Conservation (phyloP, 1,139 yeast species). For the Geotrichum phurueaensis region DNA sequence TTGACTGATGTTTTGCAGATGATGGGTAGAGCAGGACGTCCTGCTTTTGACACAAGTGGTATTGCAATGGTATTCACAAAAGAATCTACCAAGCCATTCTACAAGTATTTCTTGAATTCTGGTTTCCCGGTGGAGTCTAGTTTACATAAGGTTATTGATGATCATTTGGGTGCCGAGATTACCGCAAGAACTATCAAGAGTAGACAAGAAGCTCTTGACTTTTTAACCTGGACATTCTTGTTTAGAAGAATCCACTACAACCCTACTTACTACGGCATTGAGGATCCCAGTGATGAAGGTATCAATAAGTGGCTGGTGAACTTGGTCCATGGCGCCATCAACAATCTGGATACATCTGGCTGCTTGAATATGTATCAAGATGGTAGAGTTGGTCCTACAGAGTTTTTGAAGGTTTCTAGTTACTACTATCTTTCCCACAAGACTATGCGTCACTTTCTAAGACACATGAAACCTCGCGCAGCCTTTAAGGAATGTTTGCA, state of each 20-base stretch:
- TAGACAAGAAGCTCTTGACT: slow-evolving; percentile 86
- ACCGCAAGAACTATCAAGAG: slow-evolving; percentile 78
- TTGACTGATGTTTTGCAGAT: slow-evolving; percentile 84
- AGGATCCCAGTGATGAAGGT: slow-evolving; percentile 51
- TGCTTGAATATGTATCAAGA: slow-evolving; percentile 57
- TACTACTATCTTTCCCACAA: slow-evolving; percentile 91
- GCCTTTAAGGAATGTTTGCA: slow-evolving; percentile 64
- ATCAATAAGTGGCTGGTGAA: slow-evolving; percentile 62
- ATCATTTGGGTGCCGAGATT: slow-evolving; percentile 95
- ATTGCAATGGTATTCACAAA: slow-evolving; percentile 91
- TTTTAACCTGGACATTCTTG: slow-evolving; percentile 89
- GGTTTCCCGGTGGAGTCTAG: slow-evolving; percentile 98
- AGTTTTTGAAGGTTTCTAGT: slow-evolving; percentile 78
- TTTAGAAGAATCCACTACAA: slow-evolving; percentile 91
- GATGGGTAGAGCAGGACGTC: slow-evolving; percentile 97
- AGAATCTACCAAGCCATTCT: slow-evolving; percentile 84
- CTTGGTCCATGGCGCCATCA: slow-evolving; percentile 65
- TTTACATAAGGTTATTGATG: slow-evolving; percentile 82
- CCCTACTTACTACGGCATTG: slow-evolving; percentile 90
- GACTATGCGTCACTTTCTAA: slow-evolving; percentile 67
- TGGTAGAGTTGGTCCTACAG: slow-evolving; percentile 54
- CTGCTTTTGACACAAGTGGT: slow-evolving; percentile 93
- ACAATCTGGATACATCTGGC: slow-evolving; percentile 60
- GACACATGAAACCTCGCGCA: slow-evolving; percentile 46
- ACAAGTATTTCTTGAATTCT: slow-evolving; percentile 86